A percentile compares a stretch with the other conserved stretches of the same genome.
Conservation (phyloP, 768 basidiomycete genomes). For the Rhizopogon vinicolor region DNA sequence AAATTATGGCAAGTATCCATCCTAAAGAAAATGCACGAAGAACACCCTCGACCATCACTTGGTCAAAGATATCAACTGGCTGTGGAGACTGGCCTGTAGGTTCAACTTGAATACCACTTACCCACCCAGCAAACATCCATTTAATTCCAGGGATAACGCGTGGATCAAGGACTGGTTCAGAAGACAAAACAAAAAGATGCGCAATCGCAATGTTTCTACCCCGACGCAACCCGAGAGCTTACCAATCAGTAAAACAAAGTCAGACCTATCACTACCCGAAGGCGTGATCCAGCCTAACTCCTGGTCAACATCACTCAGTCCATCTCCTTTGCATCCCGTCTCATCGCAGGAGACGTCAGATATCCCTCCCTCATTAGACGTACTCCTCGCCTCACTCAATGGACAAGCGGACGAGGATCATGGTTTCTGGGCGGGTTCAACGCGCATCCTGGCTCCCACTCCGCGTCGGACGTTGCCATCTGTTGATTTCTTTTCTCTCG, state of each 20-base stretch:
- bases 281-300: neutral
- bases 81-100: slow-evolving; percentile 27
- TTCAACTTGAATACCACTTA: slow-evolving; percentile 9
- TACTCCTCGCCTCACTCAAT: neutral
- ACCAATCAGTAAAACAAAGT: neutral
- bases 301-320: neutral
- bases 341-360: neutral
- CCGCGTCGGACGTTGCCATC: neutral
- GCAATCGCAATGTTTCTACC: neutral
- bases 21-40: slow-evolving; percentile 19
- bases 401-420: neutral
- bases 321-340: neutral
- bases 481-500: neutral
- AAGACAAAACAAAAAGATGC: slow-evolving; percentile 20
- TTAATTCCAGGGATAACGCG: slow-evolving; percentile 16
- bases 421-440: too few species aligned
- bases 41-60: slow-evolving; percentile 18
- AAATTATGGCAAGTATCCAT: slow-evolving; percentile 25
- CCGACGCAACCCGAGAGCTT: neutral
- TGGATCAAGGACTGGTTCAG: slow-evolving; percentile 27
- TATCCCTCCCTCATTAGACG: neutral
- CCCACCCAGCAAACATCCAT: neutral
- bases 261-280: neutral
- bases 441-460: neutral
- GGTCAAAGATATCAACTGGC: slow-evolving; percentile 16